Conservation (phyloP, 768 basidiomycete species). For the Boletus reticulatus region DNA sequence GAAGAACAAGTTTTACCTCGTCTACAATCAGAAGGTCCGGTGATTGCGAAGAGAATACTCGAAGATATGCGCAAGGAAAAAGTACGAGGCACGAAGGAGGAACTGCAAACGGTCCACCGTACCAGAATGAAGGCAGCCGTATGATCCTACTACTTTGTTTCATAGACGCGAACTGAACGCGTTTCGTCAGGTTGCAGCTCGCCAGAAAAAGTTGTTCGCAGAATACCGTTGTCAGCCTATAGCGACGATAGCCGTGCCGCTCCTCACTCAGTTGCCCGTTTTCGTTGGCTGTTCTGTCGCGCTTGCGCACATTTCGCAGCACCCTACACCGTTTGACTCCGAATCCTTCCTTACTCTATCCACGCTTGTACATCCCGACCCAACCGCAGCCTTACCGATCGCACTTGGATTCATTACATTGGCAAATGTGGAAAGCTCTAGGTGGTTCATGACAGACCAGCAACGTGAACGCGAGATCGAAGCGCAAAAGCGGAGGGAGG, state of each 20-base stretch:
- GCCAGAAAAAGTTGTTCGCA: slow-evolving; percentile 58
- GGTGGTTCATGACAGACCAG: slow-evolving; percentile 66
- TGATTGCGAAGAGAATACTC: slow-evolving; percentile 33
- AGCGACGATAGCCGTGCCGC: slow-evolving; percentile 57
- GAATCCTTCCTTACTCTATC: slow-evolving; percentile 77
- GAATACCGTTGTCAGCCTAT: slow-evolving; percentile 56
- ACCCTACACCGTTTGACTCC: slow-evolving; percentile 67
- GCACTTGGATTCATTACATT: slow-evolving; percentile 70
- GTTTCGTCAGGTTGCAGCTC: slow-evolving; percentile 45
- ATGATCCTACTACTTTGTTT: slow-evolving; percentile 1
- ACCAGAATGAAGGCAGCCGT: slow-evolving; percentile 51
- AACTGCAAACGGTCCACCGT: slow-evolving; percentile 45
- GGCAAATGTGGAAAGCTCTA: slow-evolving; percentile 75
- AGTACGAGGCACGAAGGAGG: slow-evolving; percentile 54
- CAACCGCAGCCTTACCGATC: slow-evolving; percentile 68
- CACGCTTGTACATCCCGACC: slow-evolving; percentile 67
- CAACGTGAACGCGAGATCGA: slow-evolving; percentile 50
- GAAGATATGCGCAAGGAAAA: slow-evolving; percentile 53
- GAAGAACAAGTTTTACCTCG: slow-evolving; percentile 62
- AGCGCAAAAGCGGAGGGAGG: slow-evolving; percentile 46
- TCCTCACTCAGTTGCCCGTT: slow-evolving; percentile 66
- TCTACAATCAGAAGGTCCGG: slow-evolving; percentile 47
- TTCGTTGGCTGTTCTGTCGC: slow-evolving; percentile 66
- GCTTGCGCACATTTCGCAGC: slow-evolving; percentile 51
- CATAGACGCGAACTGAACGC: slow-evolving; percentile 1